Conservation (phyloP, 2,329 filamentous ascomycete species). For the Paraphoma chrysanthemicola region DNA sequence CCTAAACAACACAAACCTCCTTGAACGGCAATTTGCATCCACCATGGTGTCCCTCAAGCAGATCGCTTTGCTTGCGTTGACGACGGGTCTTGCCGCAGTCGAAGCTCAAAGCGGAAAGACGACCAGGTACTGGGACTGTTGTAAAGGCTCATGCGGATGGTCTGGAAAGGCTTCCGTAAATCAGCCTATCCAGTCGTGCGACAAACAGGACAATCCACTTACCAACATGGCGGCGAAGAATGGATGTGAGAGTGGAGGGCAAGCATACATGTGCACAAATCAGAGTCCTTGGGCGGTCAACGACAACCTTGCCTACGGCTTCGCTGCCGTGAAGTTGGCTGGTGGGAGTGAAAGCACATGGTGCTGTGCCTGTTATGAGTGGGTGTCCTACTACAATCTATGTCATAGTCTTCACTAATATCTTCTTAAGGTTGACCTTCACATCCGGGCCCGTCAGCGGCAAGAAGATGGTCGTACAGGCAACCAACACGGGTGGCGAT, state of each 20-base stretch:
- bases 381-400: not conserved
- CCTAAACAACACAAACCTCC: not conserved
- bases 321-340: conserved; percentile 66
- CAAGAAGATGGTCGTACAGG: conserved; percentile 69
- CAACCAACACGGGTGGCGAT: conserved; percentile 64
- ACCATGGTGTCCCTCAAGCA: conserved; percentile 39
- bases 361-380: conserved; percentile 72
- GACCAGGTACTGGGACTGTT: conserved; percentile 64
- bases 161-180: conserved; percentile 62
- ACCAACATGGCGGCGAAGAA: conserved; percentile 57
- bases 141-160: conserved; percentile 72
- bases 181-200: conserved; percentile 62
- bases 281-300: conserved; percentile 69
- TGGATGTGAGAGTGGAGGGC: conserved; percentile 63
- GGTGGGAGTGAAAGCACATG: conserved; percentile 62
- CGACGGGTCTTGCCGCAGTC: conserved; percentile 33
- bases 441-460: conserved; percentile 62
- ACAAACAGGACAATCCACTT: conserved; percentile 63
- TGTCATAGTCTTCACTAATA: conserved; percentile 5
- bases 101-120: conserved; percentile 40
- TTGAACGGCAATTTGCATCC: not conserved
- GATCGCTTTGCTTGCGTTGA: conserved; percentile 33
- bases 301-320: conserved; percentile 67
- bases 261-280: conserved; percentile 65
- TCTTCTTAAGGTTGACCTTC: conserved; percentile 58